These are phyloP conservation scores for Grigorovia jiainica DNA, from an alignment of 805 yeast species.

Conservation along the genomic window DNA sequence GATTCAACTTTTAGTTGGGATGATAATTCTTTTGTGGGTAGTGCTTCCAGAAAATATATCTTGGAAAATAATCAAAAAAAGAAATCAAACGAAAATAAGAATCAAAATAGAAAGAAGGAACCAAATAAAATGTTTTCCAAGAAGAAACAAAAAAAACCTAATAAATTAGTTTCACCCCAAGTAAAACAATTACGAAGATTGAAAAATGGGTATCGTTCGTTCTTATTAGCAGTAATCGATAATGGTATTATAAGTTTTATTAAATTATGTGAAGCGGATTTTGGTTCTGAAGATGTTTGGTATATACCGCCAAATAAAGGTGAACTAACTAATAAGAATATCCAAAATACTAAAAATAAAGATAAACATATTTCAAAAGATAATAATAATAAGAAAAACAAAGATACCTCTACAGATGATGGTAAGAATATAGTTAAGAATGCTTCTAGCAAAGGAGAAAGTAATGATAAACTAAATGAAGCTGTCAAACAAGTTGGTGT, in stretches of 20 bases:
- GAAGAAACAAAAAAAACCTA: conserved; percentile 11
- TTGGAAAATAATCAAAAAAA: conserved; percentile 6
- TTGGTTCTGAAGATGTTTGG: conserved; percentile 31
- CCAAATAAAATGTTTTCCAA: not conserved
- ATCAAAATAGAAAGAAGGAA: not conserved
- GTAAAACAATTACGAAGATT: conserved; percentile 32
- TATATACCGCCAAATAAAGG: too few species aligned
- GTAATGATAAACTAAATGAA: not conserved
- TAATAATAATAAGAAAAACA: not conserved
- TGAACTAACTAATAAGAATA: not conserved
- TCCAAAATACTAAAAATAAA: not conserved
- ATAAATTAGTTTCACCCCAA: conserved; percentile 9
- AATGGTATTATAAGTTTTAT: conserved; percentile 65
- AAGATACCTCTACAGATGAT: too few species aligned
- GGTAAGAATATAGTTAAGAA: too few species aligned
- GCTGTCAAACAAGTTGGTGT: too few species aligned
- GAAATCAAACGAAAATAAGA: conserved; percentile 2
- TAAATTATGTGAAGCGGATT: conserved; percentile 42
- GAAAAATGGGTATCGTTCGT: conserved; percentile 43
- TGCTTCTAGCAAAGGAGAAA: not conserved
- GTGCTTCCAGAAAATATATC: conserved; percentile 7
- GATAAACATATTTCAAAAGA: not conserved
- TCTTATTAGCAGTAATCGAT: conserved; percentile 62
- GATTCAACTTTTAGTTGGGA: conserved; percentile 13
- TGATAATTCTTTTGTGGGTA: conserved; percentile 12